phyloP scores from a whole-genome alignment of 2,329 filamentous ascomycete genomes.

The Colletotrichum sp. region DNA sequence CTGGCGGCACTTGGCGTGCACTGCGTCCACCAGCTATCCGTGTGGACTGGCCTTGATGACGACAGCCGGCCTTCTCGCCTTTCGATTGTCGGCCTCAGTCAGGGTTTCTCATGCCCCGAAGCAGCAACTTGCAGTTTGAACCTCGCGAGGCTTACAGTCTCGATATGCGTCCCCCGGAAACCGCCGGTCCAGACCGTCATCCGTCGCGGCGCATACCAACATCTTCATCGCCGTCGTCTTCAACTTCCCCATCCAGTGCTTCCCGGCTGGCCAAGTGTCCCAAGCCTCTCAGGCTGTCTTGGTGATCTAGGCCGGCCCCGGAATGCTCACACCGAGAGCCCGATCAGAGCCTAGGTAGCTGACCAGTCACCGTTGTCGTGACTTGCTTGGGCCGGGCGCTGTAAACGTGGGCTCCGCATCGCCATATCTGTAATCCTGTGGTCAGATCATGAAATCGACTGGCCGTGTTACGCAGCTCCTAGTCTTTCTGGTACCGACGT shows the following conservation, averaged over 20 bases:
- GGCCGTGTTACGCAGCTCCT: neutral
- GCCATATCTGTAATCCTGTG: neutral
- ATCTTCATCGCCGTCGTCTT: neutral
- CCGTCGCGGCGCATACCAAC: neutral
- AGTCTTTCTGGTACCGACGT: conserved; percentile 6
- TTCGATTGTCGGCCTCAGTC: neutral
- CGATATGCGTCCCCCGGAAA: neutral
- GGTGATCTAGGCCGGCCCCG: neutral
- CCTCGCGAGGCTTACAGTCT: neutral
- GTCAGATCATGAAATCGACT: neutral
- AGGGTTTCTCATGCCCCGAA: neutral
- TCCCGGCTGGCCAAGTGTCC: neutral
- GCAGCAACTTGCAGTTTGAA: neutral
- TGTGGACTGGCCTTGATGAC: neutral
- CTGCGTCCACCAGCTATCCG: neutral
- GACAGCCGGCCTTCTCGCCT: neutral
- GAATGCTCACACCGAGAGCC: neutral
- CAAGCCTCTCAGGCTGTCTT: neutral
- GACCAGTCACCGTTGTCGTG: neutral
- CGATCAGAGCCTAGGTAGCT: neutral
- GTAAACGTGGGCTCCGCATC: neutral
- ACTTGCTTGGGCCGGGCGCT: neutral
- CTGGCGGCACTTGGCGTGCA: neutral
- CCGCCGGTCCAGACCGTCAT: neutral
- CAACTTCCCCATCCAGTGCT: neutral